Evolutionary conservation across 257 asterid species (phyloP), one percentile per base, ranked within the genome.

Genomic region (Ehretia macrophylla): DNA sequence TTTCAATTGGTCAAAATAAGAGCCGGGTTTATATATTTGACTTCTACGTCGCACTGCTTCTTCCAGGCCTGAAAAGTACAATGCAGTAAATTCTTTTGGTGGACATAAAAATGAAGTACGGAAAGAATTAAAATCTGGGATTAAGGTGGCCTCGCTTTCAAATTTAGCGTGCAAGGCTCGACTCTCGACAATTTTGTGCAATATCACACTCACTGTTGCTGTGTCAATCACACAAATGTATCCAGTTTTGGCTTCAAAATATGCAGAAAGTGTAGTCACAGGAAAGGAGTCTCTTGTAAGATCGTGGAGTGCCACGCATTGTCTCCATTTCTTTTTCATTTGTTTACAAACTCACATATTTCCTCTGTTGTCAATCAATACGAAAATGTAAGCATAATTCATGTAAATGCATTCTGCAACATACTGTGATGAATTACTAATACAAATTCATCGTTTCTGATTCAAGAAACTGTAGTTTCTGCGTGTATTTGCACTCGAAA

Each of bases 181-280:
- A 56, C 23, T 69, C 60, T 54, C 58, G 56, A 35, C 75, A 71
- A 73, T 62, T 76, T 73, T 79, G 73, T 55, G 74, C 75, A 67
- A 59, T 52, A 62, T 61, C 21, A 21, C 21, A 21, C 62, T 20
- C 64, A 11, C 51, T 32, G 44, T 60, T 66, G 59, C 53, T 53
- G 62, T 40, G 17, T 56, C 56, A 48, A 52, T 58, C 60, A 46
- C 50, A 23, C 59, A 62, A 57, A 42, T 42, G 64, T 56, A 58
- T 58, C 45, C 51, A 56, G 53, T 59, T 55, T 51, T 19, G 16
- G 56, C 58, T 50, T 19, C 32, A 72, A 57, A 32, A 58, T 51
- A 17, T 64, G 32, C 62, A 42, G 52, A 62, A 53, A 48, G 42
- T 18, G 47, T 57, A 42, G 11, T 37, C 56, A 47, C 14, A 17